Percentiles rank a stretch among this genome's conserved stretches.
These are phyloP conservation scores for Exophiala sideris DNA, from an alignment of 2,329 filamentous ascomycete genomes.

Conservation along the genomic window DNA sequence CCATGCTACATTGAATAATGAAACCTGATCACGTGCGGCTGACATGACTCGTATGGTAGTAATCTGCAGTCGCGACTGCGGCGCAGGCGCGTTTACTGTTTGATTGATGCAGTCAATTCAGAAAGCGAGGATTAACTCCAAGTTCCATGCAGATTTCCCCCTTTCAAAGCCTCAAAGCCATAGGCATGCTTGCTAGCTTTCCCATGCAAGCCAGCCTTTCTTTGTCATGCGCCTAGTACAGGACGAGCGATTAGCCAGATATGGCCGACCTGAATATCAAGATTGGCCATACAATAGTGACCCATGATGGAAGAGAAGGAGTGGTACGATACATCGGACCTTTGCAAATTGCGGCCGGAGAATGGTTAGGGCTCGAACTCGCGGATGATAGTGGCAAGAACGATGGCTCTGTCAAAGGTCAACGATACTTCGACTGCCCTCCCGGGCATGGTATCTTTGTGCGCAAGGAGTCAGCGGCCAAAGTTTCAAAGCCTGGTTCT, in stretches of 20 bases:
- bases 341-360: slow-evolving; percentile 72
- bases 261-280: slow-evolving; percentile 39
- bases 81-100: no score
- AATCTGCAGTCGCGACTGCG: no score
- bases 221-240: slow-evolving; percentile 18
- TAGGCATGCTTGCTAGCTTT: not conserved
- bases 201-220: not conserved
- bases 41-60: no score
- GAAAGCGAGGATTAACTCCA: no score
- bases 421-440: slow-evolving; percentile 81
- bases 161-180: not conserved
- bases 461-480: slow-evolving; percentile 64
- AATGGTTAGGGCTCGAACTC: slow-evolving; percentile 88
- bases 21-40: no score
- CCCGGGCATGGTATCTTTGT: slow-evolving; percentile 79
- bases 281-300: slow-evolving; percentile 70
- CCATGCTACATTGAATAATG: no score
- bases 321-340: slow-evolving; percentile 77
- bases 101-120: no score
- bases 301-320: slow-evolving; percentile 73
- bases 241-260: slow-evolving; percentile 9
- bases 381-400: slow-evolving; percentile 83
- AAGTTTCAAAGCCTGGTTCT: slow-evolving; percentile 51
- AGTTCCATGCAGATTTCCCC: no score
- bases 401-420: slow-evolving; percentile 83